Conservation (phyloP, 805 yeast species). For the Cyberlindnera mycetangii region DNA sequence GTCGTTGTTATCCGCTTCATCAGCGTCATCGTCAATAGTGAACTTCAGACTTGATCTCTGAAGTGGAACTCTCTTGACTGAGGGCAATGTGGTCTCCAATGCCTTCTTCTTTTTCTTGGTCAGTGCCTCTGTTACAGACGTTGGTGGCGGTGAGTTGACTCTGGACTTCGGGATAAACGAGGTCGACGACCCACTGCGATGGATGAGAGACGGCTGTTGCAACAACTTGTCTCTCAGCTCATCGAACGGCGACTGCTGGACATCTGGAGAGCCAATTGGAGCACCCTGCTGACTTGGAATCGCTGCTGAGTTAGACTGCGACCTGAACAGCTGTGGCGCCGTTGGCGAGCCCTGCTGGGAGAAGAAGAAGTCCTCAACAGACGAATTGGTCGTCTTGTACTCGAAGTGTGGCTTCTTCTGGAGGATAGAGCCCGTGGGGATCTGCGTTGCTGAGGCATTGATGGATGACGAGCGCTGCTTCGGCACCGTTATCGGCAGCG, state of each 20-base stretch:
- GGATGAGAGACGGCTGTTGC: background rate
- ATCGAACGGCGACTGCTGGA: background rate
- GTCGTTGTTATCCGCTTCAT: conserved; percentile 4
- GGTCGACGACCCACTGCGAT: conserved; percentile 20
- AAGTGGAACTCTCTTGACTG: conserved; percentile 13
- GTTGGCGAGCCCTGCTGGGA: conserved; percentile 14
- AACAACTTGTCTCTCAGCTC: conserved; percentile 13
- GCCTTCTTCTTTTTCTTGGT: conserved; percentile 8
- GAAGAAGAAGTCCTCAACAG: conserved; percentile 28
- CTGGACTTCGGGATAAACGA: conserved; percentile 43
- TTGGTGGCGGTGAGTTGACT: conserved; percentile 25
- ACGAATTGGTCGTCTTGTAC: conserved; percentile 17
- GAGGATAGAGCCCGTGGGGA: conserved; percentile 19
- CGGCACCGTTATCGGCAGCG: conserved; percentile 19
- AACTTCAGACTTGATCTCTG: conserved; percentile 13
- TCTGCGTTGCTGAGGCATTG: conserved; percentile 14
- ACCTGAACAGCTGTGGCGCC: conserved; percentile 7
- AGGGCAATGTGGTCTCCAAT: conserved; percentile 10
- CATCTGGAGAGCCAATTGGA: conserved; percentile 5
- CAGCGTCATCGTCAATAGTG: conserved; percentile 3
- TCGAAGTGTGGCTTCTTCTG: conserved; percentile 2
- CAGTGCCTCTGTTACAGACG: conserved; percentile 13
- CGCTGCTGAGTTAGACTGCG: conserved; percentile 3
- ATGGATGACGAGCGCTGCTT: conserved; percentile 21
- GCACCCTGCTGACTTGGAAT: background rate